Evolutionary conservation across 768 basidiomycete species (phyloP), one percentile per base, ranked within the genome.

Genomic region (Leccinellum rugosiceps): DNA sequence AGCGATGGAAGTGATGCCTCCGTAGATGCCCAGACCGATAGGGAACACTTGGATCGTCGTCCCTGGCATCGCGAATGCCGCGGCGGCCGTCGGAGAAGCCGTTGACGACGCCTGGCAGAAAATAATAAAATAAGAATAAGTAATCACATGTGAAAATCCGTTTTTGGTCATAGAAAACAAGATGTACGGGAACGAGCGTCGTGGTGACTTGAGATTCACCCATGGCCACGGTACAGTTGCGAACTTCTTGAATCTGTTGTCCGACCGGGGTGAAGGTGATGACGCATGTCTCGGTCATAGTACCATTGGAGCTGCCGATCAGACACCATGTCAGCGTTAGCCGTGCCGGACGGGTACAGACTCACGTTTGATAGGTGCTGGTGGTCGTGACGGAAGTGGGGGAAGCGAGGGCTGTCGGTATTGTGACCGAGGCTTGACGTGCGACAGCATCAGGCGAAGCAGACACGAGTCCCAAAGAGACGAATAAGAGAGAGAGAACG

Each of bases 1-100:
- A 17, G 88, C 88, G 64, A 94, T 87, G 8, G 87, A 87, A 30
- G 90, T 90, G 58, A 96, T 87, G 60, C 91, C 92, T 47, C 87
- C 90, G 67, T 90, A 93, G 10, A 94, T 81, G 52, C 87, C 89
- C 44, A 94, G 79, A 61, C 92, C 92, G 61, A 94, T 85, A 0
- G 92, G 92, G 32, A 92, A 77, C 4, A 93, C 91, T 43, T 83
- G 80, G 17, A 93, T 64, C 56, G 80, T 78, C 74, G 83, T 88
- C 21, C 92, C 92, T 11, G 92, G 92, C 35, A 92, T 74, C 30
- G 74, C 63, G 70, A 90, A 89, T 4, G 78, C 69, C 3, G 75
- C 71, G 9, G 65, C 63, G 3, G 64, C 62, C 25, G 59, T 59
- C 25, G 76, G 63, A 30, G 72, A 61, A 5, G 73, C 57, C 10